Base-by-base conservation (phyloP, 73 alveolate genomes). In the Blepharisma stoltei region DNA sequence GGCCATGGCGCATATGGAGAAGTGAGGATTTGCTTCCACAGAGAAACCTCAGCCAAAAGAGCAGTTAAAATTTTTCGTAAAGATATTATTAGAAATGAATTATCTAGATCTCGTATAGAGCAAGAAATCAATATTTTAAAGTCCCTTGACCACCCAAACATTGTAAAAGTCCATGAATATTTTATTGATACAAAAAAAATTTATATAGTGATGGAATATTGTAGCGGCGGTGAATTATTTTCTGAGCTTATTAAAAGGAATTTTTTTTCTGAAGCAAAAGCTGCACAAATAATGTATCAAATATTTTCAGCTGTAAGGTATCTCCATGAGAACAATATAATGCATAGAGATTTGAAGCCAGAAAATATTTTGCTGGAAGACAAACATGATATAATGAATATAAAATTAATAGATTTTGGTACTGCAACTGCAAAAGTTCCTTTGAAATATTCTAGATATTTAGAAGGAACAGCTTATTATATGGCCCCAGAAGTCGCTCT, bases 301-400 rank as follows among this genome's bases (percentile, higher is more conserved):
- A 80, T 94, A n/a, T 83, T 92, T 14, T 53, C 88, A 6, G 97
- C 95, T 1, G 81, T 92, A 45, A 76, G 84, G 54, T 92, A 94
- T 77, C 82, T 94, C 60, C 99, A 94, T 55, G 73, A 76, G 23
- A 87, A 85, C 86, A 89, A 86, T 43, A 81, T 93, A 43, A 83
- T 92, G 14, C 97, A 94, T 77, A 67, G 99, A 78, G 97, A 92
- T 65, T 54, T 94, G 55, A 94, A 92, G 54, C 97, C 97, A 7
- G 97, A 90, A 68, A 94, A 89, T 77, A 82, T 94, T 65, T 78
- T 91, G 65, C 89, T 94, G 43, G 89, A 79, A 54, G 83, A 79
- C 66, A 81, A 81, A 25, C 80, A 82, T 38, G 49, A 66, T 41
- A 76, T 77, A 25, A 69, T 66, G 6, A 70, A 44, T 50, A 71